These are phyloP conservation scores for Speleostelium caveatum DNA, from an alignment of 78 protist genomes.

Conservation along the genomic window DNA sequence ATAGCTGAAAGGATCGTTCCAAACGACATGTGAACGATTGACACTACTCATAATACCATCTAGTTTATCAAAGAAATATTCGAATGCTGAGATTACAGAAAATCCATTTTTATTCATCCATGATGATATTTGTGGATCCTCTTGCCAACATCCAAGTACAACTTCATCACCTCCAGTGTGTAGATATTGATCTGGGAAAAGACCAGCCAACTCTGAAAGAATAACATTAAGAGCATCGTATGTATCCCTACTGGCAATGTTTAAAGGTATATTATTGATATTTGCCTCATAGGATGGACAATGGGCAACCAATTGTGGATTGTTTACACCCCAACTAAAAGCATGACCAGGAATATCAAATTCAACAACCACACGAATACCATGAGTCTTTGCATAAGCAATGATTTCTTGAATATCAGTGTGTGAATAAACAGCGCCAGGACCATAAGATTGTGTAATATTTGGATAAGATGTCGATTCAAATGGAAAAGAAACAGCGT, in stretches of 20 bases:
- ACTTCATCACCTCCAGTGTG: slow-evolving; percentile 96
- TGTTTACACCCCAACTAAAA: slow-evolving; percentile 90
- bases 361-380: slow-evolving; percentile 91
- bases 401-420: slow-evolving; percentile 85
- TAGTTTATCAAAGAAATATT: slow-evolving; percentile 42
- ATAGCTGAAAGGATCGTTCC: slow-evolving; percentile 69
- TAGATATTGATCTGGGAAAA: slow-evolving; percentile 30
- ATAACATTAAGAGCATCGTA: slow-evolving; percentile 21
- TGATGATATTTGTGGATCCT: neutral
- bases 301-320: slow-evolving; percentile 82
- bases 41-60: neutral
- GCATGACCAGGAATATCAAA: slow-evolving; percentile 97
- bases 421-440: slow-evolving; percentile 82
- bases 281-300: slow-evolving; percentile 78
- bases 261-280: slow-evolving; percentile 79
- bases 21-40: slow-evolving; percentile 54
- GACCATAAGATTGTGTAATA: slow-evolving; percentile 84
- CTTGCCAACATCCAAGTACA: slow-evolving; percentile 89
- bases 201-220: slow-evolving; percentile 26
- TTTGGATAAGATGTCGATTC: slow-evolving; percentile 68
- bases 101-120: slow-evolving; percentile 75
- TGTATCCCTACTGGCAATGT: slow-evolving; percentile 49
- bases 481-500: slow-evolving; percentile 93
- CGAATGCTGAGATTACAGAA: slow-evolving; percentile 35
- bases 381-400: slow-evolving; percentile 87